These are phyloP conservation scores for Nitzschia palea DNA, from an alignment of 108 stramenopile genomes.

Conservation along the genomic window DNA sequence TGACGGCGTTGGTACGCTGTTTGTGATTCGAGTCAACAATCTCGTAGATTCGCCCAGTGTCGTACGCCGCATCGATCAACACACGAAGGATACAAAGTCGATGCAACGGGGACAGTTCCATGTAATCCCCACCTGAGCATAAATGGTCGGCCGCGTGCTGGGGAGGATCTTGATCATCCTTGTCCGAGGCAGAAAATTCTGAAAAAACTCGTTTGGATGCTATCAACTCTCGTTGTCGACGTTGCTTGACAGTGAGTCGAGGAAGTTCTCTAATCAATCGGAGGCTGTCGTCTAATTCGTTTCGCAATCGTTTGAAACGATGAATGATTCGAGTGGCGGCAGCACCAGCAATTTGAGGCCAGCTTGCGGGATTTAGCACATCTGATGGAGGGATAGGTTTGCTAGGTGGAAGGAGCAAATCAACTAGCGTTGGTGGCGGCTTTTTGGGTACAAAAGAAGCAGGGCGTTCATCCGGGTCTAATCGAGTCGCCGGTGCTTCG, in stretches of 20 bases:
- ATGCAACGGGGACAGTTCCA: constrained; percentile 56
- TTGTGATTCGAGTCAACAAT: constrained; percentile 82
- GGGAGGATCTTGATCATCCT: constrained; percentile 45
- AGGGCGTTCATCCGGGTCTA: constrained; percentile 38
- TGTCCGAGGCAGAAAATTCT: constrained; percentile 44
- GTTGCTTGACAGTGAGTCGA: constrained; percentile 65
- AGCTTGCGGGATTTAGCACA: constrained; percentile 63
- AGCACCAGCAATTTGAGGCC: constrained; percentile 77
- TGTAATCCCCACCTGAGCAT: constrained; percentile 65
- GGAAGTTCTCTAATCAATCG: constrained; percentile 59
- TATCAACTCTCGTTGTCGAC: constrained; percentile 62
- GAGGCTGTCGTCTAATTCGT: constrained; percentile 82
- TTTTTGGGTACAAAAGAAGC: constrained; percentile 65
- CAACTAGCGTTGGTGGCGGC: constrained; percentile 75
- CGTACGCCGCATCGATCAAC: constrained; percentile 84
- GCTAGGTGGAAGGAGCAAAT: constrained; percentile 77
- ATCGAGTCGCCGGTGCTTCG: constrained; percentile 15
- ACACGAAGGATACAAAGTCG: constrained; percentile 70
- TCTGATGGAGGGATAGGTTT: constrained; percentile 63
- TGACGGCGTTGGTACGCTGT: constrained; percentile 73
- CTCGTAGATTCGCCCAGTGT: constrained; percentile 62
- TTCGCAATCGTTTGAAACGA: constrained; percentile 75
- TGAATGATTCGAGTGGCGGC: constrained; percentile 69
- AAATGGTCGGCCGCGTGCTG: constrained; percentile 41
- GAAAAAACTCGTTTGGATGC: constrained; percentile 62